Base-by-base conservation (phyloP, 768 basidiomycete genomes). In the Postia placenta region DNA sequence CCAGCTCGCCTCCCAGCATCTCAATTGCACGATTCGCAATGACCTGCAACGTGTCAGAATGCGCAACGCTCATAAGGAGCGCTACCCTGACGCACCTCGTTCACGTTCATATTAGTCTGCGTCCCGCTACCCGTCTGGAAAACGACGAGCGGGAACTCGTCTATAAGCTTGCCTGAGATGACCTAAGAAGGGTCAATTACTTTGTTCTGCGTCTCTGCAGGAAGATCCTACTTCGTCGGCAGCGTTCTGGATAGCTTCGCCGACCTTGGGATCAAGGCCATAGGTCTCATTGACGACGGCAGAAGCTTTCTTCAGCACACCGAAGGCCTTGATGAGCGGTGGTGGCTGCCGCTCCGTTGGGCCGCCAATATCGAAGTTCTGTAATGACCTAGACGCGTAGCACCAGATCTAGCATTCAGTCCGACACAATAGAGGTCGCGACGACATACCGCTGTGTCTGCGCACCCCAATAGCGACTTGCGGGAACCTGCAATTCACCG, bases 71-170 rank as follows among this genome's bases (percentile, higher is more conserved):
- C 28, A 0, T 4, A 25, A 39, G 27, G 23, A 33, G 45, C 5
- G 11, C n/a, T 2, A 15, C 2, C 2, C 15, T 2, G 24, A 47
- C 67, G 20, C 36, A 87, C 92, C 80, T 99, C 96, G 66, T 99
- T 99, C 52, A 81, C 91, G 67, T 69, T 99, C 96, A 99, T 99
- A 74, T 99, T 99, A 63, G 89, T 94, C 68, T 99, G 96, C 1
- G 96, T 99, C 17, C 96, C 96, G 48, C 91, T 94, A 51, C 96
- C 96, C 20, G 96, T 99, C 69, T 99, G 96, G 80, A 97, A 99
- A 36, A 99, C 94, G 30, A 99, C 96, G 33, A 99, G 74, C 22
- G 96, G 96, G 73, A 99, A 99, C 69, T 99, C 89, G 57, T 93
- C 93, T 19, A 86, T 76, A 51, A 99, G 78, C 65, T 92, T 90